These are phyloP conservation scores for Isabelozyma pseudorhagii DNA, from an alignment of 805 yeast species.

Conservation along the genomic window DNA sequence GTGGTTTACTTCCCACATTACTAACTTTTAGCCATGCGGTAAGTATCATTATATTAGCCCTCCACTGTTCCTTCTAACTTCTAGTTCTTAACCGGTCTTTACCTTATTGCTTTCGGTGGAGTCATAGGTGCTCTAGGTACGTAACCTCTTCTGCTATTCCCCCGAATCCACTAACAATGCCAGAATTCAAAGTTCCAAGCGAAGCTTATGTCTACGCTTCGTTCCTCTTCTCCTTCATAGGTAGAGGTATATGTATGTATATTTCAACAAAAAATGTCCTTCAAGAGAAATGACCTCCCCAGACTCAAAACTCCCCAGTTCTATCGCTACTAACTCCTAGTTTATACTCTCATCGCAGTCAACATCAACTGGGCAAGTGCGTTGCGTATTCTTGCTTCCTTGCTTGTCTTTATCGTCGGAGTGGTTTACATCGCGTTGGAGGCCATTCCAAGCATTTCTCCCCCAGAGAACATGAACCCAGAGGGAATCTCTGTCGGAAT, in stretches of 20 bases:
- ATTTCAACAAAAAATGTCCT: too few species aligned
- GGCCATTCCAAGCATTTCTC: conserved; percentile 68
- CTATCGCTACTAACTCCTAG: conserved; percentile 16
- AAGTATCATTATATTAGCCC: conserved; percentile 9
- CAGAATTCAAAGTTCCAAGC: conserved; percentile 54
- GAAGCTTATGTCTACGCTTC: conserved; percentile 65
- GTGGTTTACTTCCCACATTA: not conserved
- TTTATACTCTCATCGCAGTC: conserved; percentile 36
- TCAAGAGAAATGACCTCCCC: not conserved
- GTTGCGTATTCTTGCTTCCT: conserved; percentile 55
- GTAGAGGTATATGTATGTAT: conserved; percentile 65
- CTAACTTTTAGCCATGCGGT: conserved; percentile 28
- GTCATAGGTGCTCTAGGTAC: conserved; percentile 48
- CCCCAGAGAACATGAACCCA: conserved; percentile 76
- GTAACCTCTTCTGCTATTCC: conserved; percentile 10
- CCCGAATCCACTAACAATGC: conserved; percentile 9
- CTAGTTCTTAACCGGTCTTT: conserved; percentile 57
- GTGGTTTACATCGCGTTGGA: conserved; percentile 59
- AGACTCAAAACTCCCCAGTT: conserved; percentile 5
- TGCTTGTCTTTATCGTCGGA: conserved; percentile 61
- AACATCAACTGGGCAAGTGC: conserved; percentile 48
- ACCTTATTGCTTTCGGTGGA: conserved; percentile 52
- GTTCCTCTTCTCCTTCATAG: conserved; percentile 67
- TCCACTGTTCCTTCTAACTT: conserved; percentile 18
- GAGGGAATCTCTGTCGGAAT: conserved; percentile 38